Conservation (phyloP, 106 monocot genomes). For the Dactylorhiza incarnata region DNA sequence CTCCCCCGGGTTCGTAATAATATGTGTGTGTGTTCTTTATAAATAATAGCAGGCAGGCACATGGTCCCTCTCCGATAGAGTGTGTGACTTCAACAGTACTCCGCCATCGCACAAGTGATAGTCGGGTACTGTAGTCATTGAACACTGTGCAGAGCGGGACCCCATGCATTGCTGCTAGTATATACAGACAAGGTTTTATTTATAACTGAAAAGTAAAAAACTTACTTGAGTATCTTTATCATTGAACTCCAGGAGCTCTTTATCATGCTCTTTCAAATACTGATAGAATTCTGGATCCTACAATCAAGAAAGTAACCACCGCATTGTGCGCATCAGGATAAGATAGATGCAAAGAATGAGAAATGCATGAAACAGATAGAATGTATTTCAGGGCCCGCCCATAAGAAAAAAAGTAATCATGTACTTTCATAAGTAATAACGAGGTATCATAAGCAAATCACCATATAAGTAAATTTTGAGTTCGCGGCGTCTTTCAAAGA, state of each 20-base stretch:
- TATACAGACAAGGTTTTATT: neutral
- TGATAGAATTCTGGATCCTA: conserved; percentile 98
- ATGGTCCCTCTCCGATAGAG: too few relatives aligned
- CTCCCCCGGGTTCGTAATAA: too few relatives aligned
- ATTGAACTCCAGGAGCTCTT: conserved; percentile 82
- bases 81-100: too few relatives aligned
- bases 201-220: conserved; percentile 2
- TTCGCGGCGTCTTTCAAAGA: neutral
- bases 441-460: neutral
- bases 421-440: neutral
- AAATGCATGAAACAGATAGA: neutral
- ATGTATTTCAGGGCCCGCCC: neutral
- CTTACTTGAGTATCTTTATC: conserved; percentile 69
- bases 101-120: too few relatives aligned
- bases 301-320: neutral
- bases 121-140: too few relatives aligned
- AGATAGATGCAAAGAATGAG: neutral
- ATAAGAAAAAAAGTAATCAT: neutral
- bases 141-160: neutral
- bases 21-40: too few relatives aligned
- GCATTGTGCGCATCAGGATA: neutral
- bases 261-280: conserved; percentile 80
- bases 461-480: neutral
- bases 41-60: too few relatives aligned
- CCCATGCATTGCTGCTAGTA: too few relatives aligned